These are phyloP conservation scores for Brasenia schreberi DNA, from an alignment of 164 flowering plant genomes.

Conservation along the genomic window DNA sequence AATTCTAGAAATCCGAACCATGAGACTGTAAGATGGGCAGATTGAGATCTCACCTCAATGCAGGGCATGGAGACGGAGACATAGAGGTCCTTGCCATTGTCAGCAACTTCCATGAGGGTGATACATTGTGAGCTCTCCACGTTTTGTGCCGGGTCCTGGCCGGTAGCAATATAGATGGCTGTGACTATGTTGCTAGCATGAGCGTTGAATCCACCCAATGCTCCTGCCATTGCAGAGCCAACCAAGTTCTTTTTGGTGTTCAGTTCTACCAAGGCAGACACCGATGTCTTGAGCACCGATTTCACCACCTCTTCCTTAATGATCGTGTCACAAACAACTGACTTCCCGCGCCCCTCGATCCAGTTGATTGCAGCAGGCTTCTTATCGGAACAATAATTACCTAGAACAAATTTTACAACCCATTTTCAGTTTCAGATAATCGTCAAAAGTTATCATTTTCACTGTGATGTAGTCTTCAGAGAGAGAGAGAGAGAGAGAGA, in stretches of 20 bases:
- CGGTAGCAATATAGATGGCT: slow-evolving; percentile 74
- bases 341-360: slow-evolving; percentile 88
- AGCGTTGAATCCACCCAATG: slow-evolving; percentile 85
- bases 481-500: no score
- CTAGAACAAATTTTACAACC: slow-evolving; percentile 12
- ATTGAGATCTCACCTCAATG: slow-evolving; percentile 49
- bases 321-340: slow-evolving; percentile 72
- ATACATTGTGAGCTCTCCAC: slow-evolving; percentile 88
- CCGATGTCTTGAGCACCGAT: slow-evolving; percentile 65
- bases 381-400: slow-evolving; percentile 74
- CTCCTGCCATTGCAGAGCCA: slow-evolving; percentile 81
- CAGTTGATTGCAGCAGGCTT: slow-evolving; percentile 82
- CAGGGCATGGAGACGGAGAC: slow-evolving; percentile 82
- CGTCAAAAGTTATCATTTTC: no score
- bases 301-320: slow-evolving; percentile 66
- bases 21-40: not conserved
- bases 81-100: slow-evolving; percentile 69
- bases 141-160: slow-evolving; percentile 89
- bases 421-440: not conserved
- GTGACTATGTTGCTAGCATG: slow-evolving; percentile 84
- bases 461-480: not conserved
- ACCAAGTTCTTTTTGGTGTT: slow-evolving; percentile 78
- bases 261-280: slow-evolving; percentile 74
- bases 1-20: not conserved
- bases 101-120: slow-evolving; percentile 83